Conservation (phyloP, 2,329 filamentous ascomycete species). For the Colletotrichum incanum region DNA sequence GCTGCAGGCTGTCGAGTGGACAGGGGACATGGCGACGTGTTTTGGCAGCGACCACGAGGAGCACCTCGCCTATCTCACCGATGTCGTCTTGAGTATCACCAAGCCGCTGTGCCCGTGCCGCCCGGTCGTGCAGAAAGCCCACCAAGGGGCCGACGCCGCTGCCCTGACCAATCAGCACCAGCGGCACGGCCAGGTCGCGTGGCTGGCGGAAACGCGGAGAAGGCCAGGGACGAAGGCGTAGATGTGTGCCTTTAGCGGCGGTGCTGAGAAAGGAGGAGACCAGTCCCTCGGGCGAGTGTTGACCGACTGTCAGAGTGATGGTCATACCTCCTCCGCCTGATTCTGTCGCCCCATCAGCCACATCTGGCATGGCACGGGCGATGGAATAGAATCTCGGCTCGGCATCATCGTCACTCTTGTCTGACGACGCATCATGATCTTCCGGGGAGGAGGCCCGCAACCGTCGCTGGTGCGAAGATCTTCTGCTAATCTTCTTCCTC, state of each 20-base stretch:
- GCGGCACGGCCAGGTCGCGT: constrained; percentile 18
- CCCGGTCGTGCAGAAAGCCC: constrained; percentile 37
- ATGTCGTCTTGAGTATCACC: neutral
- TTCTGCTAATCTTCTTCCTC: constrained; percentile 7
- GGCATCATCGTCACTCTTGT: constrained; percentile 4
- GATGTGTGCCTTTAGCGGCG: constrained; percentile 16
- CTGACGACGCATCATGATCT: constrained; percentile 16
- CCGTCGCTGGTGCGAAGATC: neutral
- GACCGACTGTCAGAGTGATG: constrained; percentile 30
- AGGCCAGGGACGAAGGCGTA: constrained; percentile 37
- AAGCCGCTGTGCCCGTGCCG: neutral
- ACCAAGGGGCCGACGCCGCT: constrained; percentile 29
- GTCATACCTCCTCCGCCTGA: constrained; percentile 11
- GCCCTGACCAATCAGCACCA: constrained; percentile 29
- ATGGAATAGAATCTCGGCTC: constrained; percentile 40
- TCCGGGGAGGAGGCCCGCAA: neutral
- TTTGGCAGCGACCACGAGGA: constrained; percentile 29
- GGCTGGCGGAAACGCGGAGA: constrained; percentile 35
- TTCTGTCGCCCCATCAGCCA: neutral
- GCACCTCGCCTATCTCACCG: constrained; percentile 11
- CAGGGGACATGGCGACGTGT: constrained; percentile 34
- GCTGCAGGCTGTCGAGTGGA: constrained; percentile 20
- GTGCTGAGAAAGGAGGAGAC: constrained; percentile 31
- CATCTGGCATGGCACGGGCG: constrained; percentile 18
- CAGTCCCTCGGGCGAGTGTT: constrained; percentile 34